A percentile compares a stretch with the other conserved stretches of the same genome.
Evolutionary conservation across 352 stramenopile species (phyloP).

Genomic region (Phytophthora quininea): DNA sequence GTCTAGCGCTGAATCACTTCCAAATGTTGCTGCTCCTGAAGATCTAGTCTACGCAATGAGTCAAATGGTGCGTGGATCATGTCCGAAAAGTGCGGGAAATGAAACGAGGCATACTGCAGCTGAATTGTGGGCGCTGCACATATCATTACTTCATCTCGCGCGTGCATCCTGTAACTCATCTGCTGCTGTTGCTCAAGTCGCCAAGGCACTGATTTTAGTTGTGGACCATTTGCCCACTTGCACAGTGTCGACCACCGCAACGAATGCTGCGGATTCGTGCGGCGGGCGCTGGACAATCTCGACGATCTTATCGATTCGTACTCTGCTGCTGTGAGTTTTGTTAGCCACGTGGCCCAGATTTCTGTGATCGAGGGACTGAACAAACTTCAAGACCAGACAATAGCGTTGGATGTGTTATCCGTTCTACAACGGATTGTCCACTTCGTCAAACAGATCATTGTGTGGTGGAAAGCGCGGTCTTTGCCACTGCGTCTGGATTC

Average conservation of each 20-base stretch:
- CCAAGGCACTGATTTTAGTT: slow-evolving; percentile 44
- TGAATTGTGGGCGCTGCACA: slow-evolving; percentile 49
- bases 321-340: slow-evolving; percentile 40
- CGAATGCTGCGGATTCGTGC: slow-evolving; percentile 57
- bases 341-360: slow-evolving; percentile 37
- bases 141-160: slow-evolving; percentile 59
- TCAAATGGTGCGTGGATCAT: slow-evolving; percentile 21
- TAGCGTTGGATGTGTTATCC: slow-evolving; percentile 32
- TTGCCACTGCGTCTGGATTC: slow-evolving; percentile 41
- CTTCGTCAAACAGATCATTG: slow-evolving; percentile 33
- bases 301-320: slow-evolving; percentile 38
- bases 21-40: slow-evolving; percentile 19
- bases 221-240: slow-evolving; percentile 52
- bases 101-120: slow-evolving; percentile 11
- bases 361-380: slow-evolving; percentile 27
- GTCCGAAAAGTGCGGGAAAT: slow-evolving; percentile 8
- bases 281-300: slow-evolving; percentile 48
- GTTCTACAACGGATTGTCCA: slow-evolving; percentile 32
- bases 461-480: slow-evolving; percentile 30
- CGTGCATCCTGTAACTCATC: slow-evolving; percentile 50
- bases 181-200: slow-evolving; percentile 42
- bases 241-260: slow-evolving; percentile 33
- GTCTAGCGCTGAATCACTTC: slow-evolving; percentile 19
- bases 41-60: slow-evolving; percentile 34
- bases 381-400: slow-evolving; percentile 21